phyloP scores from a whole-genome alignment of 805 yeast genomes.

The Lachancea meyersii region DNA sequence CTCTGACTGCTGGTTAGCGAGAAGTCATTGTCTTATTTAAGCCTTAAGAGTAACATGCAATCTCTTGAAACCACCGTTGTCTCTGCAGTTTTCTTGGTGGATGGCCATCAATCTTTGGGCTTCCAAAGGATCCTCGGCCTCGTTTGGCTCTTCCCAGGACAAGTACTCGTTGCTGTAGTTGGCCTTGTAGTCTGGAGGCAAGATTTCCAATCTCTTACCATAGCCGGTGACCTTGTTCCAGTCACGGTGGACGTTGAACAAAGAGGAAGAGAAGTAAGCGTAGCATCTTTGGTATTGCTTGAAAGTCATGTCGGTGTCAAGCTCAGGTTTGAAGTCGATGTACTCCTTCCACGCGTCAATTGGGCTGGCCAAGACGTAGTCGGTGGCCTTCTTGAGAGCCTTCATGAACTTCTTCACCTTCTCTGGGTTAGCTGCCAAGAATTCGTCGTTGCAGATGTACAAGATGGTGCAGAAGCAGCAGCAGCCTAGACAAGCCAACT shows the following conservation, averaged over 20 bases:
- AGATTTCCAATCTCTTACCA: slow-evolving; percentile 47
- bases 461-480: slow-evolving; percentile 54
- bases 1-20: not conserved
- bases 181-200: slow-evolving; percentile 44
- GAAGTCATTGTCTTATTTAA: not conserved
- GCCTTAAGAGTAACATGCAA: slow-evolving; percentile 22
- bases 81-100: slow-evolving; percentile 42
- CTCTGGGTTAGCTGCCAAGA: slow-evolving; percentile 42
- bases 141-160: slow-evolving; percentile 45
- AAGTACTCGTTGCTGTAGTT: slow-evolving; percentile 48
- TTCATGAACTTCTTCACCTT: slow-evolving; percentile 40
- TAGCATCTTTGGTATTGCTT: slow-evolving; percentile 48
- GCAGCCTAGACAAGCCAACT: slow-evolving; percentile 50
- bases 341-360: slow-evolving; percentile 42
- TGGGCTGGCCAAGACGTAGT: slow-evolving; percentile 41
- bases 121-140: slow-evolving; percentile 41
- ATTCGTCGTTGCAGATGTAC: slow-evolving; percentile 47
- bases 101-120: slow-evolving; percentile 44
- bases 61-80: slow-evolving; percentile 46
- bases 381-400: slow-evolving; percentile 48
- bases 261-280: slow-evolving; percentile 48
- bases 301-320: slow-evolving; percentile 37
- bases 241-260: slow-evolving; percentile 50
- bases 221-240: slow-evolving; percentile 52
- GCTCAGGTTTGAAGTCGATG: slow-evolving; percentile 42